Percentiles rank a stretch among this genome's conserved stretches.
Evolutionary conservation across 768 basidiomycete species (phyloP).

Genomic region (Rhizopogon vesiculosus): DNA sequence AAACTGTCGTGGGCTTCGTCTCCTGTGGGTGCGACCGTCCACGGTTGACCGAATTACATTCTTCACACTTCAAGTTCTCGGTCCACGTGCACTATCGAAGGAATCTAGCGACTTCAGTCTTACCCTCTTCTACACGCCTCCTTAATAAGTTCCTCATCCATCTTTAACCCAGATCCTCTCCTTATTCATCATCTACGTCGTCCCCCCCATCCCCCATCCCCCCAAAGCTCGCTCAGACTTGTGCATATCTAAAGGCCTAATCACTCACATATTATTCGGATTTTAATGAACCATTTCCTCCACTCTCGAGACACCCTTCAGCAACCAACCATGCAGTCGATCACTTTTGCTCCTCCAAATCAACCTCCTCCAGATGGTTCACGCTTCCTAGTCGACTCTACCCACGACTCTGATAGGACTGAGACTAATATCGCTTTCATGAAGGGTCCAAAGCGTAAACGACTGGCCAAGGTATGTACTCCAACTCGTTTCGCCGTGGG

Average conservation of each 20-base stretch:
- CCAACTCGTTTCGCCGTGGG: not conserved
- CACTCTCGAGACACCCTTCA: slow-evolving; percentile 17
- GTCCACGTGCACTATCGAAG: not conserved
- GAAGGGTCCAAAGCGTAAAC: slow-evolving; percentile 50
- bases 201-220: not conserved
- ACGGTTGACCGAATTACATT: not conserved
- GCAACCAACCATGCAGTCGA: slow-evolving; percentile 11
- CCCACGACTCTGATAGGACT: slow-evolving; percentile 21
- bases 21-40: not conserved
- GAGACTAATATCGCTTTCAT: slow-evolving; percentile 37
- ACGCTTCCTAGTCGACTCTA: slow-evolving; percentile 15
- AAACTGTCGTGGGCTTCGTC: no score
- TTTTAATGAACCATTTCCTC: slow-evolving; percentile 30
- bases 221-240: not conserved
- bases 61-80: slow-evolving; percentile 1
- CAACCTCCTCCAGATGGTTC: slow-evolving; percentile 15
- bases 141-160: no score
- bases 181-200: not conserved
- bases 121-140: not conserved
- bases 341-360: slow-evolving; percentile 19
- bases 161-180: no score
- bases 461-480: slow-evolving; percentile 42
- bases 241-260: not conserved
- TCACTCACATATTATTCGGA: not conserved
- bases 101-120: no score